phyloP scores from a whole-genome alignment of 371 early-diverging fungal genomes.

The Lichtheimia hyalospora region DNA sequence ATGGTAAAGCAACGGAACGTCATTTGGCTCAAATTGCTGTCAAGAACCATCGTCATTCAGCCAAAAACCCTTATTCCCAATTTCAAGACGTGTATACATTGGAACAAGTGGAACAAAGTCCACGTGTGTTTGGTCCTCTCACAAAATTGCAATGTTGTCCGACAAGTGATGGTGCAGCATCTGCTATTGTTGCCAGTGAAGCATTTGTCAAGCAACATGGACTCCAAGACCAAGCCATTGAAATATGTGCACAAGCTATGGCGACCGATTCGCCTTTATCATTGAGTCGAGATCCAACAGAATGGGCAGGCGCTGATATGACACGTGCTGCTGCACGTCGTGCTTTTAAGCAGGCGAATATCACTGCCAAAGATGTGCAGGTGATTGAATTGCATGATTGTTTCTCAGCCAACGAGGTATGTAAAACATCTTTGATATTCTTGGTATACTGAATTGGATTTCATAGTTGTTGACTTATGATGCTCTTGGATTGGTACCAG shows the following conservation, averaged over 20 bases:
- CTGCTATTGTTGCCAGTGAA: slow-evolving; percentile 70
- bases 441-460: not conserved
- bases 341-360: slow-evolving; percentile 60
- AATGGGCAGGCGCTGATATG: slow-evolving; percentile 78
- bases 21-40: slow-evolving; percentile 74
- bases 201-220: slow-evolving; percentile 65
- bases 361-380: slow-evolving; percentile 63
- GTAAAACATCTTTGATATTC: not conserved
- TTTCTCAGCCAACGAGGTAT: slow-evolving; percentile 77
- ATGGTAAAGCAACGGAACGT: slow-evolving; percentile 54
- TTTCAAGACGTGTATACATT: slow-evolving; percentile 73
- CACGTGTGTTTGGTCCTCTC: slow-evolving; percentile 71
- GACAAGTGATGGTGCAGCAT: slow-evolving; percentile 78
- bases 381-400: slow-evolving; percentile 84
- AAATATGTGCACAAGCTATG: slow-evolving; percentile 71
- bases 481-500: slow-evolving; percentile 68
- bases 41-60: slow-evolving; percentile 77
- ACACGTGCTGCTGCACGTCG: slow-evolving; percentile 65
- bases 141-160: slow-evolving; percentile 82
- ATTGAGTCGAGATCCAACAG: slow-evolving; percentile 56
- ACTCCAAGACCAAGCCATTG: slow-evolving; percentile 69
- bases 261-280: slow-evolving; percentile 72
- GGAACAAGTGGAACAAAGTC: slow-evolving; percentile 67
- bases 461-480: slow-evolving; percentile 71
- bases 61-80: slow-evolving; percentile 79